Conservation (phyloP, 495 filamentous ascomycete species). For the Hypoxylon lenormandii region DNA sequence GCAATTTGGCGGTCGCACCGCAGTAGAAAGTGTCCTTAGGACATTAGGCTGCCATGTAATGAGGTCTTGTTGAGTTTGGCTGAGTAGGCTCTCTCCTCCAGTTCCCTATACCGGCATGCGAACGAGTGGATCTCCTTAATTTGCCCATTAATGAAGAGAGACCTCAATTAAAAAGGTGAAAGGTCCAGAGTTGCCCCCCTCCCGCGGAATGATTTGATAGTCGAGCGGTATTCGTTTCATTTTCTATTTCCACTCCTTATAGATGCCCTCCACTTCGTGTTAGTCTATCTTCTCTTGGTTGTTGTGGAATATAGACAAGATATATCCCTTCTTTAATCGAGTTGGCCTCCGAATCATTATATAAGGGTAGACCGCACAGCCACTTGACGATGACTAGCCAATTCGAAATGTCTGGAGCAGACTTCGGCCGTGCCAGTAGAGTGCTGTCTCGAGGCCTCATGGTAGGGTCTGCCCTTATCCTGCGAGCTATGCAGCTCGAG, state of each 20-base stretch:
- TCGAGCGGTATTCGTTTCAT: neutral
- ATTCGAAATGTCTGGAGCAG: neutral
- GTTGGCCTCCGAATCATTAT: neutral
- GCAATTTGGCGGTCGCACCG: conserved; percentile 2
- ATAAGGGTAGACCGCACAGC: conserved; percentile 2
- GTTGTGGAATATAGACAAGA: neutral
- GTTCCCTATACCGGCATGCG: conserved; percentile 1
- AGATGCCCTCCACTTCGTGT: neutral
- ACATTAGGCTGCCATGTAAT: conserved; percentile 13
- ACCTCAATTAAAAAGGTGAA: neutral
- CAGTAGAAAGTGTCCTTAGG: neutral
- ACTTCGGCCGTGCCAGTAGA: conserved; percentile 27
- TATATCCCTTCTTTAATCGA: neutral
- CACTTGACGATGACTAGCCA: neutral
- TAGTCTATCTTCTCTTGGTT: neutral
- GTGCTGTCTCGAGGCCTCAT: conserved; percentile 51
- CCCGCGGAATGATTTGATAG: neutral
- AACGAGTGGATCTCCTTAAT: neutral
- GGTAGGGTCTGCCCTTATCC: conserved; percentile 52
- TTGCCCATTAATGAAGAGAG: conserved; percentile 10
- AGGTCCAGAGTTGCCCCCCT: neutral
- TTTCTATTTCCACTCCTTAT: neutral
- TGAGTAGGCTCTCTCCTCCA: conserved; percentile 8
- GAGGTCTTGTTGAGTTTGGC: neutral
- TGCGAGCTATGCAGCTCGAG: conserved; percentile 44